Base-by-base conservation (phyloP, 495 filamentous ascomycete species). In the Aspergillus funiculosus region DNA sequence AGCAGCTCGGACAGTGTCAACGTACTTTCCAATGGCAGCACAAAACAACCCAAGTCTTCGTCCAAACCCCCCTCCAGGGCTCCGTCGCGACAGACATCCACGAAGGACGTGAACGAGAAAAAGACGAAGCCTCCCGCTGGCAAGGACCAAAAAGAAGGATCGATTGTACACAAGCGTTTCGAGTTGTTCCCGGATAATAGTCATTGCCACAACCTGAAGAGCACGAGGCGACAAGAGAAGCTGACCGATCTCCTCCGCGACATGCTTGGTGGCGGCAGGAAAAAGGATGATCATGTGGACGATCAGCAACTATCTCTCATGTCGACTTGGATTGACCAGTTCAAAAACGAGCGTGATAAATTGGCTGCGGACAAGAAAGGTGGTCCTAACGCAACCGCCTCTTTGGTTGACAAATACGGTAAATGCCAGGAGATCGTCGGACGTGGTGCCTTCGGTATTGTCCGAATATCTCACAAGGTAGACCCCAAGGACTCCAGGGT, bases 341-440 rank as follows among this genome's bases (percentile, higher is more conserved):
- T 96, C 47, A 87, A 87, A 60, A 82, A 72, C 52, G 92, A 98
- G 64, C 86, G 86, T 52, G 88, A 94, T 40, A 81, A 77, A 54
- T 56, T 87, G 28, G 82, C 80, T 5, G 63, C 73, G 18, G 87
- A 94, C 51, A 89, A 85, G 71, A 91, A 83, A 58, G 80, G 79
- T 17, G 81, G 82, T 0, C 77, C 85, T 1, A 87, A 85, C 57
- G 74, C 88, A 9, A 84, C 85, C n/a, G 81, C 78, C 3, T 85
- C 87, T 3, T 72, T 98, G 43, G 87, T 89, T 6, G 87, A 97
- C 64, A 99, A 97, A 61, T 99, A 99, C 60, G 92, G 92, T 50
- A 96, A 96, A 72, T 97, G 92, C 62, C 92, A 97, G 63, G 94
- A 97, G 67, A 81, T 99, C 37, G 87, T 97, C 14, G 92, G 92